phyloP scores from a whole-genome alignment of 768 basidiomycete genomes.

The Cyclocybe aegerita region DNA sequence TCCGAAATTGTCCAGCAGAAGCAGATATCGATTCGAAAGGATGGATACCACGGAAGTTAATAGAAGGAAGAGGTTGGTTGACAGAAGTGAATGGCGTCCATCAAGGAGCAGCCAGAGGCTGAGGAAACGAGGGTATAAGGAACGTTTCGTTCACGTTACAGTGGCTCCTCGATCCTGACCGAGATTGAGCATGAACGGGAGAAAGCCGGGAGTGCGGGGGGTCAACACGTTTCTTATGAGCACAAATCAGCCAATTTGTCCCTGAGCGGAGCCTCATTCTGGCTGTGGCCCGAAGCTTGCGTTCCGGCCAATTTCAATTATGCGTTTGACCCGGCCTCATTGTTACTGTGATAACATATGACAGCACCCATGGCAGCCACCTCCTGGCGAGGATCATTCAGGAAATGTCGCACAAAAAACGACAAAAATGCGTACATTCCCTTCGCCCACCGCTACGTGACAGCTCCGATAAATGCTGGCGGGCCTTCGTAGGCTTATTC shows the following conservation, averaged over 20 bases:
- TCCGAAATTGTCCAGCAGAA: constrained; percentile 8
- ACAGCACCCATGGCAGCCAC: neutral
- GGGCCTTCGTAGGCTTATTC: too few species aligned
- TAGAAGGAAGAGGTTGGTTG: constrained; percentile 10
- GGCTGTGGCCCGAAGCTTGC: too few species aligned
- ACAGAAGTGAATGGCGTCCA: constrained; percentile 15
- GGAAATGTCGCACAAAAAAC: too few species aligned
- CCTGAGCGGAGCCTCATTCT: constrained; percentile 16
- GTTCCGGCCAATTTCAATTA: constrained; percentile 8
- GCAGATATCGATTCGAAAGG: neutral
- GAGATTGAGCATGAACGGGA: constrained; percentile 16
- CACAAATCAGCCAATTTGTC: constrained; percentile 5
- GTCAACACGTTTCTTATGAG: constrained; percentile 14
- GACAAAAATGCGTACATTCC: too few species aligned
- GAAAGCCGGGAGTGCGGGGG: constrained; percentile 3
- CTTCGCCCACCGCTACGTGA: too few species aligned
- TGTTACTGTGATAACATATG: constrained; percentile 5
- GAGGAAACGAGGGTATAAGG: constrained; percentile 15
- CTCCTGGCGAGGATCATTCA: too few species aligned
- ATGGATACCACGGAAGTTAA: constrained; percentile 8
- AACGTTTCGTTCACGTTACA: constrained; percentile 20
- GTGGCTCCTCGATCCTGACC: constrained; percentile 21
- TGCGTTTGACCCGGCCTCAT: constrained; percentile 1
- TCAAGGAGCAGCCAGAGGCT: constrained; percentile 17
- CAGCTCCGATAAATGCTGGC: too few species aligned